Percentiles rank a stretch among this genome's conserved stretches.
These are phyloP conservation scores for Aureobasidium sp. DNA, from an alignment of 2,329 filamentous ascomycete species.

Conservation along the genomic window DNA sequence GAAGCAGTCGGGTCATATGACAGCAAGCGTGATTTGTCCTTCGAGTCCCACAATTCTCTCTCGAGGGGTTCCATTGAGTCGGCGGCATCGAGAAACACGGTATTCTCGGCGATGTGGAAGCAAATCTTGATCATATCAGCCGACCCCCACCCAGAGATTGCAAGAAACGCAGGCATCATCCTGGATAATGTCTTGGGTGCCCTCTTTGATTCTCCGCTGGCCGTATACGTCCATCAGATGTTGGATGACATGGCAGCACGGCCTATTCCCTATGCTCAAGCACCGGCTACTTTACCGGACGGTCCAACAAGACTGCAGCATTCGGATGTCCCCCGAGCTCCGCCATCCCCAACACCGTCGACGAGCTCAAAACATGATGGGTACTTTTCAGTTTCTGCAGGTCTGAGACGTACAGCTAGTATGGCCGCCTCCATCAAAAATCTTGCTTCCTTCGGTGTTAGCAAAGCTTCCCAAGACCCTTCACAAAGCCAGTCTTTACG, in stretches of 20 bases:
- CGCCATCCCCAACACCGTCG: conserved; percentile 42
- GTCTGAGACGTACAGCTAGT: conserved; percentile 57
- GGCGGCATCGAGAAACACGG: conserved; percentile 65
- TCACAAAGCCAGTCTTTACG: conserved; percentile 13
- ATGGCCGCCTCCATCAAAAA: conserved; percentile 59
- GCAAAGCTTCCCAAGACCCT: conserved; percentile 11
- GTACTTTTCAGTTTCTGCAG: conserved; percentile 51
- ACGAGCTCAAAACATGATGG: conserved; percentile 45
- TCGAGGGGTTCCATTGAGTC: background rate
- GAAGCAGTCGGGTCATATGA: conserved; percentile 17
- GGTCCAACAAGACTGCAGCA: conserved; percentile 21
- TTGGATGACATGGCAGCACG: conserved; percentile 60
- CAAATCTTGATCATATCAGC: conserved; percentile 84
- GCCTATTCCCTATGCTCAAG: conserved; percentile 18
- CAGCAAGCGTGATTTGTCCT: conserved; percentile 12
- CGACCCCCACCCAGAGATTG: conserved; percentile 90
- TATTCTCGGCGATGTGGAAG: conserved; percentile 92
- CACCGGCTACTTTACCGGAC: conserved; percentile 16
- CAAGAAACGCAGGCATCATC: conserved; percentile 74
- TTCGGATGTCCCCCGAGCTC: conserved; percentile 29
- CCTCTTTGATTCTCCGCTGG: conserved; percentile 70
- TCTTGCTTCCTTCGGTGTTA: conserved; percentile 45
- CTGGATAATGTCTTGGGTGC: conserved; percentile 78
- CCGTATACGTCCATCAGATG: conserved; percentile 59
- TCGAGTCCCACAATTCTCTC: background rate